Evolutionary conservation across 2,329 filamentous ascomycete genomes (phyloP).

Genomic region (Diaporthe sp.): DNA sequence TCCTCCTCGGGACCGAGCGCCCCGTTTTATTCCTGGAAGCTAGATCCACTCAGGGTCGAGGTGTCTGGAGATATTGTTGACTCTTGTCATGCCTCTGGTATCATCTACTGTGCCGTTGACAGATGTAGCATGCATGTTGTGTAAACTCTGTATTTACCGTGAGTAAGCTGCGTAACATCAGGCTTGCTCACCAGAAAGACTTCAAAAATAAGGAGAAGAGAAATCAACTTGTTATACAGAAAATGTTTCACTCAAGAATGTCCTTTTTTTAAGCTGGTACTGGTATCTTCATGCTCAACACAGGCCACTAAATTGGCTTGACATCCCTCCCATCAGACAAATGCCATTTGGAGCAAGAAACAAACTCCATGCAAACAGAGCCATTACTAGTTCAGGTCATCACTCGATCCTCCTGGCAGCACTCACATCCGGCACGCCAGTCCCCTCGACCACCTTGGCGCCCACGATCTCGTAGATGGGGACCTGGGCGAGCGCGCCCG

Average conservation of each 20-base stretch:
- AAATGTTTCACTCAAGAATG: neutral
- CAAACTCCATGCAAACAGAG: neutral
- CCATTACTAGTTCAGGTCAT: neutral
- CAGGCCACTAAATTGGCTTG: neutral
- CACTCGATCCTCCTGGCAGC: conserved; percentile 40
- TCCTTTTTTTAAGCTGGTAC: neutral
- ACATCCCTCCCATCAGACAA: neutral
- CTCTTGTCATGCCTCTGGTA: neutral
- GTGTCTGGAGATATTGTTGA: neutral
- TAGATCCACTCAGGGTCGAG: neutral
- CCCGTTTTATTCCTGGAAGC: neutral
- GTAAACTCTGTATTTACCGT: neutral
- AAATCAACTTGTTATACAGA: neutral
- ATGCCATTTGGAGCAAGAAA: neutral
- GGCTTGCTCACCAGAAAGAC: too few relatives aligned
- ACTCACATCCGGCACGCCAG: conserved; percentile 40
- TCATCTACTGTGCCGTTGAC: neutral
- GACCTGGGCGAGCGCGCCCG: conserved; percentile 65
- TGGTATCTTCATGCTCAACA: conserved; percentile 25
- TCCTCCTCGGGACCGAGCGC: conserved; percentile 1
- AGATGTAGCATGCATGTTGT: neutral
- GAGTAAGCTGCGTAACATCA: neutral
- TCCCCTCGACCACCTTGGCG: conserved; percentile 68
- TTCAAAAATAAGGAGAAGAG: neutral
- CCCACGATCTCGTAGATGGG: conserved; percentile 69